These are phyloP conservation scores for Fagopyrum tataricum DNA, from an alignment of 148 eudicot species.

Conservation along the genomic window DNA sequence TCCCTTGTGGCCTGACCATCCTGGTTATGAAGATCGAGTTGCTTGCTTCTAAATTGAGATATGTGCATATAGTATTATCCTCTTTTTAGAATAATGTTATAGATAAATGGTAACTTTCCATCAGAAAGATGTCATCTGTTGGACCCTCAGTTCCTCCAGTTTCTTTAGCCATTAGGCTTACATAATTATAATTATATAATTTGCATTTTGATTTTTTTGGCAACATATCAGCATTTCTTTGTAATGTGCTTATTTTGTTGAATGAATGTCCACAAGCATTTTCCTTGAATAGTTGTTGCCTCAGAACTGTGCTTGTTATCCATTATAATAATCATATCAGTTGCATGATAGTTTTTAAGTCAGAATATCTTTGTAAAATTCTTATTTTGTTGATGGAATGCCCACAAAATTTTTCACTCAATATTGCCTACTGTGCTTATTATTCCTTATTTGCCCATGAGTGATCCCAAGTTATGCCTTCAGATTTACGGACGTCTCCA, in stretches of 20 bases:
- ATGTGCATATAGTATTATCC: neutral
- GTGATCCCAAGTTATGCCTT: neutral
- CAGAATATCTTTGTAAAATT: neutral
- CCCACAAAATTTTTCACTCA: neutral
- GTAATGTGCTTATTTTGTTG: neutral
- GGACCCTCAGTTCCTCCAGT: neutral
- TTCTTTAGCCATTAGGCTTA: neutral
- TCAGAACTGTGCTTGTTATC: too few relatives aligned
- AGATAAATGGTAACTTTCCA: neutral
- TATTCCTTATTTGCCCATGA: neutral
- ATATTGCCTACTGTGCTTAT: neutral
- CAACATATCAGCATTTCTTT: neutral
- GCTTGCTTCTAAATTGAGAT: neutral
- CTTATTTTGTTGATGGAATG: neutral
- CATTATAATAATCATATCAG: neutral
- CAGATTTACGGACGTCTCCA: constrained; percentile 59
- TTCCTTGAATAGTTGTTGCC: neutral
- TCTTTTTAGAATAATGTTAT: neutral
- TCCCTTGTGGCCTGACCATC: neutral
- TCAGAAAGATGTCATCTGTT: neutral
- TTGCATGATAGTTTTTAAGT: neutral
- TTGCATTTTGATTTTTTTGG: neutral
- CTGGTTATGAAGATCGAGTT: neutral
- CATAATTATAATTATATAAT: neutral
- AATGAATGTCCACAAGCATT: neutral